Evolutionary conservation across 2,329 filamentous ascomycete species (phyloP), one percentile per base, ranked within the genome.

Genomic region (Aspergillus carbonarius): DNA sequence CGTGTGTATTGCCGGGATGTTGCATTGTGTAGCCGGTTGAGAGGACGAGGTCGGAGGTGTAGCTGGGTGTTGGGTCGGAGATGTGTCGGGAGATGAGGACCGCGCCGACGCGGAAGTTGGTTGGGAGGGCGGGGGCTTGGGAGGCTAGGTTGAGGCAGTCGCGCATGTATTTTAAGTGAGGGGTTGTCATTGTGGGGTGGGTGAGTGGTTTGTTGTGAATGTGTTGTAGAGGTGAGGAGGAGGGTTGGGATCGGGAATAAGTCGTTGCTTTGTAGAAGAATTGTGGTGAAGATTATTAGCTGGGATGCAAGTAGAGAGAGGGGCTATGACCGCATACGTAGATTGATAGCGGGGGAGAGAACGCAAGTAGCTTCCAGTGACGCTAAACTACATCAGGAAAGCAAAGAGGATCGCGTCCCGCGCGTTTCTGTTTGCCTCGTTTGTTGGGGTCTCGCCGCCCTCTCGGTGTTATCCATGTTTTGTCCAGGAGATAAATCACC

Each of bases 31-130:
- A 98, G 55, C 95, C 93, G 1, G 91, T 90, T 0, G 90, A 85
- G 27, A 96, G 81, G 58, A 96, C 80, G 25, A 77, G 72, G 66
- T 86, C 75, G 25, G 74, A 66, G 20, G 37, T 3, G n/a, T 48
- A 48, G 44, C 60, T 47, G 9, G 60, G 65, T 46, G 58, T 61
- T 47, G 63, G 50, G 48, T 73, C 67, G 51, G 63, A 55, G 37
- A 71, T 65, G 60, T 68, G 66, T 50, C 72, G 70, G 55, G 70
- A 72, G 58, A 95, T 82, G 39, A 98, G 82, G n/a, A 96, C 75
- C n/a, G 95, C 95, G 42, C 95, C 95, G 20, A 99, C 93, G 60
- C 93, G 87, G 79, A 92, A 99, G 75, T 98, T 98, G 53, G 91
- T 92, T 2, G 93, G 89, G 68, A 89, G 92, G 27, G 92, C 91